Evolutionary conservation across 441 rosid genomes (phyloP).

Genomic region (Gossypium schwendimanii): DNA sequence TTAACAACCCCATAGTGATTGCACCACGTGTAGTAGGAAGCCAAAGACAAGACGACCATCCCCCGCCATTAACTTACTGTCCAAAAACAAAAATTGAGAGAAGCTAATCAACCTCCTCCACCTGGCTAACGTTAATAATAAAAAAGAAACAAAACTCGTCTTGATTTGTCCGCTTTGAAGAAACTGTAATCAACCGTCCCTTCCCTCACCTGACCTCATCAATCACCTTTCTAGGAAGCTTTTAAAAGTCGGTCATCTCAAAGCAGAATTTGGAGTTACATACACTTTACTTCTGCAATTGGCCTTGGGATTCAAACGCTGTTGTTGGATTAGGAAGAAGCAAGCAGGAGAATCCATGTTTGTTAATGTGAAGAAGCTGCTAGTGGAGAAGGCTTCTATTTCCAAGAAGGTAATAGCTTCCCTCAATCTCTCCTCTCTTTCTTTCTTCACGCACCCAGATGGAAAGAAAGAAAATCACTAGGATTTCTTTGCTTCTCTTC

Average conservation of each 20-base stretch:
- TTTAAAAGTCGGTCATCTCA: slow-evolving; percentile 15
- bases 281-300: neutral
- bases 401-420: slow-evolving; percentile 58
- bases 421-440: neutral
- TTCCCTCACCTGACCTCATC: neutral
- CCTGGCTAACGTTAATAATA: slow-evolving; percentile 6
- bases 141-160: neutral
- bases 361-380: slow-evolving; percentile 45
- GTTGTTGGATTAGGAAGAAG: neutral
- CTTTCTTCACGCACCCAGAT: no score
- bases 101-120: slow-evolving; percentile 24
- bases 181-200: slow-evolving; percentile 29
- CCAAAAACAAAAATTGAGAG: neutral
- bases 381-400: slow-evolving; percentile 78
- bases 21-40: neutral
- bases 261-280: slow-evolving; percentile 14
- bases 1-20: neutral
- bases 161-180: neutral
- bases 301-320: neutral
- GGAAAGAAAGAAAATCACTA: neutral
- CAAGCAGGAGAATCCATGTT: slow-evolving; percentile 34
- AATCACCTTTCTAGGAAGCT: neutral
- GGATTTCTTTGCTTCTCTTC: neutral
- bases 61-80: no score
- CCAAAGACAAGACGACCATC: neutral